These are phyloP conservation scores for Brassica hybrid DNA, from an alignment of 441 rosid species.

Conservation along the genomic window DNA sequence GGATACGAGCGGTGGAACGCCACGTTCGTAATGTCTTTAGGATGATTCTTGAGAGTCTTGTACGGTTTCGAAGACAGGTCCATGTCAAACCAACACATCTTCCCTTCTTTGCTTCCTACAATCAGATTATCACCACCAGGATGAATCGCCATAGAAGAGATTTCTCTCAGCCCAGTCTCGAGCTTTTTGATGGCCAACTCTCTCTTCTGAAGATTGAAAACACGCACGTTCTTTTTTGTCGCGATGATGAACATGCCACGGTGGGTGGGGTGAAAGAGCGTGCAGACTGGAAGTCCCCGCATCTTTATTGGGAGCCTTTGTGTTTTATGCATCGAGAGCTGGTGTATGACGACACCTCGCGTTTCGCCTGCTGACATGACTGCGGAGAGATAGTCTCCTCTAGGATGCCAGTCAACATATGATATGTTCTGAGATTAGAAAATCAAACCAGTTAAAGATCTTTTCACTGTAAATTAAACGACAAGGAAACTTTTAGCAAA, in stretches of 20 bases:
- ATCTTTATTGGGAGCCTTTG: conserved; percentile 74
- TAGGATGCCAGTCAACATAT: conserved; percentile 88
- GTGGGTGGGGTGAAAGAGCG: conserved; percentile 75
- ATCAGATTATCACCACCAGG: conserved; percentile 93
- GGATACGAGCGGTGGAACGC: conserved; percentile 63
- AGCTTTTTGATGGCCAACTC: conserved; percentile 71
- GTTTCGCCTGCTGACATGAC: conserved; percentile 92
- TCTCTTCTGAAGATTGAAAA: conserved; percentile 64
- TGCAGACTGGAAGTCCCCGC: conserved; percentile 80
- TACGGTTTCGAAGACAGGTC: conserved; percentile 90
- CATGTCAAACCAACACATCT: conserved; percentile 94
- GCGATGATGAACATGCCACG: conserved; percentile 71
- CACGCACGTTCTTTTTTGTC: conserved; percentile 83
- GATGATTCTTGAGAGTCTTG: conserved; percentile 80
- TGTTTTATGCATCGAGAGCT: conserved; percentile 60
- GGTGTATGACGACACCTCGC: conserved; percentile 72
- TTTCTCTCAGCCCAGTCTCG: conserved; percentile 64
- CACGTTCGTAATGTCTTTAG: conserved; percentile 69
- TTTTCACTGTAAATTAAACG: neutral
- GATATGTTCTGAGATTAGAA: conserved; percentile 60
- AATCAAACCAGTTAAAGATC: neutral
- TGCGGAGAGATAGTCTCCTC: conserved; percentile 87
- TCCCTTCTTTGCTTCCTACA: conserved; percentile 95
- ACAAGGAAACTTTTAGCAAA: neutral
- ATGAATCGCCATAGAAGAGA: conserved; percentile 68